Evolutionary conservation across 805 yeast genomes (phyloP), one percentile per base, ranked within the genome.

Genomic region (Candida pini): DNA sequence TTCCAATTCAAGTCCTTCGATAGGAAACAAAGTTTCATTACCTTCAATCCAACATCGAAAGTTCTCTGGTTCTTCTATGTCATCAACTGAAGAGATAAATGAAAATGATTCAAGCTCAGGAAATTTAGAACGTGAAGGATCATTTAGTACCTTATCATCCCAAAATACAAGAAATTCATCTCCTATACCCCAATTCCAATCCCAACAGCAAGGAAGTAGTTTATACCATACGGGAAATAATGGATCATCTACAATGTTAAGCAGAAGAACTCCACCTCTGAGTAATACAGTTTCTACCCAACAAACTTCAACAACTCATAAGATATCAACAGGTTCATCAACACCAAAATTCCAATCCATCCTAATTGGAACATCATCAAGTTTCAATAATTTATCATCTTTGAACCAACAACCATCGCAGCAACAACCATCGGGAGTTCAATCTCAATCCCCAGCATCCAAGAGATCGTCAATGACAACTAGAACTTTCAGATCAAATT

Each of bases 401-500:
- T n/a, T n/a, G n/a, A n/a, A n/a, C n/a, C n/a, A n/a, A n/a, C n/a
- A n/a, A n/a, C n/a, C n/a, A n/a, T n/a, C n/a, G n/a, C n/a, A n/a
- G n/a, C n/a, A n/a, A n/a, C n/a, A n/a, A 18, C 17, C 33, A 22
- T 16, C 26, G 12, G 9, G 16, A 4, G 22, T 16, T 2, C 12
- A 23, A 27, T 31, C 27, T 20, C 48, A 36, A 12, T 47, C 59
- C 6, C 54, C 60, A n/a, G 47, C 39, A 9, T 52, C 58, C 13
- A 55, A 53, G 28, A 34, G 53, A 24, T 56, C 58, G 8, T 56
- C 60, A 7, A 50, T 58, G 58, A 45, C 57, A 14, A 53, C 48
- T 25, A 39, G 63, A 38, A 58, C 60, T 4, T 58, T 58, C 38
- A 41, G 63, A 27, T 56, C 61, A 6, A 51, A 51, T 34, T 48